These are phyloP conservation scores for Rhynchospora breviuscula DNA, from an alignment of 176 grass and related monocot species.

Conservation along the genomic window DNA sequence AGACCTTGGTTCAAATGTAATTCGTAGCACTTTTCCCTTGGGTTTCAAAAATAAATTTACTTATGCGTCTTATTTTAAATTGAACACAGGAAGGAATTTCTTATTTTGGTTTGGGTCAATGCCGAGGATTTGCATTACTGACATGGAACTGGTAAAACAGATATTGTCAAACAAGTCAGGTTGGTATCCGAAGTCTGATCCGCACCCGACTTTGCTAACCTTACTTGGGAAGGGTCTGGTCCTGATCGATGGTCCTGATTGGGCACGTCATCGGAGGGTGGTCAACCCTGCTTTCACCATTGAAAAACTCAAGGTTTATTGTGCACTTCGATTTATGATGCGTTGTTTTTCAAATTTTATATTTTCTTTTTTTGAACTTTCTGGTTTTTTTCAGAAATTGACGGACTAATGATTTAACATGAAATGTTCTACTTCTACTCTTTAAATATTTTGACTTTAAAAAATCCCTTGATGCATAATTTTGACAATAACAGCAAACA, in stretches of 20 bases:
- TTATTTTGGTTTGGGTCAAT: conserved; percentile 42
- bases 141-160: conserved; percentile 35
- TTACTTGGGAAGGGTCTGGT: conserved; percentile 53
- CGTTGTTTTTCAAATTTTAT: background rate
- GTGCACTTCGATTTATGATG: background rate
- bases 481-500: background rate
- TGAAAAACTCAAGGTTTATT: conserved; percentile 56
- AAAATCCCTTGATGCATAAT: too few relatives aligned
- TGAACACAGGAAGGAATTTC: conserved; percentile 29
- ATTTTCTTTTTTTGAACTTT: background rate
- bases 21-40: background rate
- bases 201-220: conserved; percentile 11
- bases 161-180: conserved; percentile 30
- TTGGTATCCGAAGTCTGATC: conserved; percentile 30
- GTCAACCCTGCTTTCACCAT: conserved; percentile 49
- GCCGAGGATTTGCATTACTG: conserved; percentile 32
- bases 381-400: background rate
- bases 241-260: conserved; percentile 39
- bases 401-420: background rate
- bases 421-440: background rate
- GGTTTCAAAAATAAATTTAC: background rate
- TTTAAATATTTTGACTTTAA: too few relatives aligned
- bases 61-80: background rate
- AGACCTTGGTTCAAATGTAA: background rate
- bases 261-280: conserved; percentile 53